Base-by-base conservation (phyloP, 2,329 filamentous ascomycete genomes). In the Fusarium sp. region DNA sequence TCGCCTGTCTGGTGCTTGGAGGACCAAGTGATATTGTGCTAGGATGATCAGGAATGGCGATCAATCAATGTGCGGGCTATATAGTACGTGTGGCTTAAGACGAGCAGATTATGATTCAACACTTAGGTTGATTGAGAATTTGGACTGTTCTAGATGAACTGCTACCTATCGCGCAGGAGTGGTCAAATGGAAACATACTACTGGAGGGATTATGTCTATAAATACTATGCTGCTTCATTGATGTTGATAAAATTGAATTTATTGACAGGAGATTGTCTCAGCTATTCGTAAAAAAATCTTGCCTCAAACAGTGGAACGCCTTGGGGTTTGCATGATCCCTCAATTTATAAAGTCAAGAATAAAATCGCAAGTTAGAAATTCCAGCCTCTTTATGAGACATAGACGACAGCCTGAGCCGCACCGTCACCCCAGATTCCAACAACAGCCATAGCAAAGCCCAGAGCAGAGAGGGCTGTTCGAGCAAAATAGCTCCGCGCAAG, bases 381-480 rank as follows among this genome's bases (percentile, higher is more conserved):
- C 15, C 14, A 22, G 31, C 43, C 40, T 34, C 15, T 54, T 73
- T 70, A 81, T 53, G 78, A 77, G 46, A 79, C 72, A 40, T 78
- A 78, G 54, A 79, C 73, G 38, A 75, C 72, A 40, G 78, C 67
- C 66, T 78, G 75, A 22, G 79, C 72, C 20, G 81, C 81, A 26
- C 88, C 87, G 76, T 91, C 89, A 7, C 89, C 89, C 89, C 89
- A 91, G 73, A 91, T 87, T 17, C 89, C 89, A 36, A 91, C 79
- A 18, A 91, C 83, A 20, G 88, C 85, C 81, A 91, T 85, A 55
- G 83, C 78, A 77, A 91, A 91, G 6, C 85, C 88, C 43, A 88
- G 58, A 5, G 86, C 85, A 4, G 87, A 82, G 31, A 90, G 72
- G 7, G 79, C 82, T 10, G 86, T 87, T 76, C 87, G 84, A 13